These are phyloP conservation scores for Penicillium oxalicum DNA, from an alignment of 2,329 filamentous ascomycete species.

Conservation along the genomic window DNA sequence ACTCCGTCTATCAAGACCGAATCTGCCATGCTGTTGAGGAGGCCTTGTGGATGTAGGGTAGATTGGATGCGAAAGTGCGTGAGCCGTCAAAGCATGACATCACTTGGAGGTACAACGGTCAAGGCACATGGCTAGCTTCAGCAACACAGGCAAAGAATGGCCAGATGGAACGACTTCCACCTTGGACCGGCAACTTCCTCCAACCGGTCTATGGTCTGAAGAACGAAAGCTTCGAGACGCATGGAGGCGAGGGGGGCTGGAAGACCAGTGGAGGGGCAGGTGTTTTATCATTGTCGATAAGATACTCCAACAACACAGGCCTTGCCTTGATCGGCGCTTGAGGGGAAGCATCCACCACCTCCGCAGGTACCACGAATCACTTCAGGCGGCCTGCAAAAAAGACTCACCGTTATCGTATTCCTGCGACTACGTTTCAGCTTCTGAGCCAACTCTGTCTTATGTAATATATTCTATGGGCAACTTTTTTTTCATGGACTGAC, in stretches of 20 bases:
- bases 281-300: slow-evolving; percentile 8
- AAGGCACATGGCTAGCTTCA: slow-evolving; percentile 5
- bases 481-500: too few species aligned
- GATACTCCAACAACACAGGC: slow-evolving; percentile 1
- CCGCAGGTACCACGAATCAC: neutral
- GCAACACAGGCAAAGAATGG: neutral
- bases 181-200: too few species aligned
- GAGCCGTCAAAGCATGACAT: slow-evolving; percentile 16
- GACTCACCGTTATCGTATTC: too few species aligned
- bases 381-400: neutral
- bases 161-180: neutral
- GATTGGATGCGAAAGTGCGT: neutral
- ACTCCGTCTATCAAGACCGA: slow-evolving; percentile 2
- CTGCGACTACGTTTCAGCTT: too few species aligned
- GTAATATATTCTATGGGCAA: too few species aligned
- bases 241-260: slow-evolving; percentile 1
- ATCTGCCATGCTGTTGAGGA: slow-evolving; percentile 3
- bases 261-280: slow-evolving; percentile 4
- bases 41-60: neutral
- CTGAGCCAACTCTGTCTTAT: too few species aligned
- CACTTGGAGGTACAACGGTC: slow-evolving; percentile 6
- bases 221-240: too few species aligned
- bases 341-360: too few species aligned
- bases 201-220: too few species aligned
- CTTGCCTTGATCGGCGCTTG: neutral